phyloP scores from a whole-genome alignment of 2,329 filamentous ascomycete species.

The Trichoderma gracile region DNA sequence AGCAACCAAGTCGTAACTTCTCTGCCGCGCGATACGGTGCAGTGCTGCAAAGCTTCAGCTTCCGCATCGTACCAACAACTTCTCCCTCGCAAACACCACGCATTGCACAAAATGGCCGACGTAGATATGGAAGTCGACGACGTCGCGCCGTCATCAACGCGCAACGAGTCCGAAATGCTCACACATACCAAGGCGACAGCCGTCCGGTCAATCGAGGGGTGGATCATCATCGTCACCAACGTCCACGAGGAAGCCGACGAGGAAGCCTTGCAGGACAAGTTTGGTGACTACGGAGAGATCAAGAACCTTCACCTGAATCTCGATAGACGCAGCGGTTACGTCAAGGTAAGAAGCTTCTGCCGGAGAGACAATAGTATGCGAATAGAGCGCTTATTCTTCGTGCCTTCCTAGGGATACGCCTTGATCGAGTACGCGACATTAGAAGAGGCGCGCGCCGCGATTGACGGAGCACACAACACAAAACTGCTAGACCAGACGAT shows the following conservation, averaged over 20 bases:
- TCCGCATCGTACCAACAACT: neutral
- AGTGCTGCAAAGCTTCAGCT: neutral
- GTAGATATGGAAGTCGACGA: slow-evolving; percentile 61
- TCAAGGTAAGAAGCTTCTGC: slow-evolving; percentile 61
- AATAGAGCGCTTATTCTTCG: neutral
- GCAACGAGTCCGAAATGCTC: slow-evolving; percentile 65
- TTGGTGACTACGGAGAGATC: slow-evolving; percentile 82
- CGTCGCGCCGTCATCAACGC: slow-evolving; percentile 43
- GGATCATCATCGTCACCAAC: slow-evolving; percentile 85
- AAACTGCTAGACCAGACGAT: slow-evolving; percentile 82
- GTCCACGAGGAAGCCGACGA: slow-evolving; percentile 86
- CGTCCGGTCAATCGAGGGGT: slow-evolving; percentile 84
- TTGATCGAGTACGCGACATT: slow-evolving; percentile 82
- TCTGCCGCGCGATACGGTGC: slow-evolving; percentile 16
- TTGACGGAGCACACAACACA: slow-evolving; percentile 73
- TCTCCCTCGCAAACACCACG: neutral
- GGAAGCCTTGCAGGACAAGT: slow-evolving; percentile 78
- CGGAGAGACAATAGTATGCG: neutral
- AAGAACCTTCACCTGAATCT: slow-evolving; percentile 85
- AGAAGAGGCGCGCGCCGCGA: slow-evolving; percentile 76
- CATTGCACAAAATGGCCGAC: slow-evolving; percentile 49
- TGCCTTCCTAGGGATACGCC: slow-evolving; percentile 67
- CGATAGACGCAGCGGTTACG: slow-evolving; percentile 79
- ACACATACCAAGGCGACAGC: slow-evolving; percentile 74
- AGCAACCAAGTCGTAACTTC: neutral